These are phyloP conservation scores for Kodamaea anthophila DNA, from an alignment of 1,139 yeast species.

Conservation along the genomic window DNA sequence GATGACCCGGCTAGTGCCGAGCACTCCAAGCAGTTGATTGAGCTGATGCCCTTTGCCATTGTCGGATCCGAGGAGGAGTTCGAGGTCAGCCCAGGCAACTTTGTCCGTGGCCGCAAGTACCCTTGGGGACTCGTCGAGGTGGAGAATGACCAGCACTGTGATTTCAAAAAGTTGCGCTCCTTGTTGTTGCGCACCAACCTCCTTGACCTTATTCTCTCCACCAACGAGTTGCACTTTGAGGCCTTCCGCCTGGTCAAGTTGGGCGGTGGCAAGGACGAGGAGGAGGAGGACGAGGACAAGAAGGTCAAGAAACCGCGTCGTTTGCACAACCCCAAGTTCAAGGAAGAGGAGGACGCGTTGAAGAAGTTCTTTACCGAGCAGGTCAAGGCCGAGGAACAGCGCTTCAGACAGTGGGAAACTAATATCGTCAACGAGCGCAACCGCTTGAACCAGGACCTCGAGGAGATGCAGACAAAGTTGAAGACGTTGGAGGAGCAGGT, in stretches of 20 bases:
- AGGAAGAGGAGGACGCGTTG: constrained; percentile 92
- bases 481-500: constrained; percentile 70
- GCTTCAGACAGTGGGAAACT: constrained; percentile 98
- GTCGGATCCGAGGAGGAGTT: constrained; percentile 88
- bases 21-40: constrained; percentile 77
- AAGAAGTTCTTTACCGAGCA: constrained; percentile 97
- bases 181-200: constrained; percentile 85
- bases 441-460: constrained; percentile 88
- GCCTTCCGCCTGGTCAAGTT: constrained; percentile 78
- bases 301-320: constrained; percentile 44
- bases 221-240: constrained; percentile 92
- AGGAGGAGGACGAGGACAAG: constrained; percentile 29
- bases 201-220: constrained; percentile 80
- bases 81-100: constrained; percentile 67
- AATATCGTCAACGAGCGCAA: constrained; percentile 92
- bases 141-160: constrained; percentile 93
- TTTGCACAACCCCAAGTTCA: constrained; percentile 82
- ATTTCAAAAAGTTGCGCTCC: constrained; percentile 86
- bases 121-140: constrained; percentile 98
- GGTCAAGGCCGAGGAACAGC: constrained; percentile 92
- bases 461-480: constrained; percentile 73
- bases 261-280: constrained; percentile 43
- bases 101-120: constrained; percentile 86
- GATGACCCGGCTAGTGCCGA: constrained; percentile 74
- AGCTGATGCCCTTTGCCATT: constrained; percentile 90